Evolutionary conservation across 176 grass and related monocot genomes (phyloP).

Genomic region (Bolboschoenus planiculmis): DNA sequence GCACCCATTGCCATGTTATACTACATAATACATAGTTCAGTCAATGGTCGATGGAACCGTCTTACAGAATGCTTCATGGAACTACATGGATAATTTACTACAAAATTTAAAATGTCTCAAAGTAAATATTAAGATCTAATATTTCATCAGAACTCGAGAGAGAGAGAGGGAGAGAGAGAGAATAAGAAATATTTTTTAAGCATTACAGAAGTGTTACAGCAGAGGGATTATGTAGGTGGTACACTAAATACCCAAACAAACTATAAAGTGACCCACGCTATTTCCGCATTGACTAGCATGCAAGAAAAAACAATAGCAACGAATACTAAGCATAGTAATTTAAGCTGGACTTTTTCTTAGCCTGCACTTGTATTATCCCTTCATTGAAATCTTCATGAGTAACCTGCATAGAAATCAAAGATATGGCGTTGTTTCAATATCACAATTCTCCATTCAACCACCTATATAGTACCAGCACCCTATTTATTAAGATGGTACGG

Average conservation of each 20-base stretch:
- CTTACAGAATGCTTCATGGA: no score
- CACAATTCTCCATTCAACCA: neutral
- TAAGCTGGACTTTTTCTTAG: constrained; percentile 86
- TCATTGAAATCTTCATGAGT: constrained; percentile 91
- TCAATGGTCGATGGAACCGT: no score
- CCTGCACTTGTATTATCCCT: constrained; percentile 91
- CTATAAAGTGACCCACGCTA: neutral
- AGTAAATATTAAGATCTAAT: no score
- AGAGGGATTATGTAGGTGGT: neutral
- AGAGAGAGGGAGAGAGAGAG: no score
- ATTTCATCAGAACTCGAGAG: no score
- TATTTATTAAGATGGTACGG: neutral
- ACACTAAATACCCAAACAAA: constrained; percentile 8
- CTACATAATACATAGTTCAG: no score
- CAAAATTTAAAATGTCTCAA: no score
- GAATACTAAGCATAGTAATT: constrained; percentile 74
- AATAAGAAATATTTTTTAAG: neutral
- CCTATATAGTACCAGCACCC: neutral
- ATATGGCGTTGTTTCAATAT: neutral
- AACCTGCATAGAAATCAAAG: constrained; percentile 32
- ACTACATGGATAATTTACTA: no score
- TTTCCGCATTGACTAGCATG: neutral
- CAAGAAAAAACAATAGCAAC: neutral
- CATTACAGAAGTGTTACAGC: neutral
- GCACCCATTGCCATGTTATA: no score